These are phyloP conservation scores for Trichoderma cornu-damae DNA, from an alignment of 2,329 filamentous ascomycete species.

Conservation along the genomic window DNA sequence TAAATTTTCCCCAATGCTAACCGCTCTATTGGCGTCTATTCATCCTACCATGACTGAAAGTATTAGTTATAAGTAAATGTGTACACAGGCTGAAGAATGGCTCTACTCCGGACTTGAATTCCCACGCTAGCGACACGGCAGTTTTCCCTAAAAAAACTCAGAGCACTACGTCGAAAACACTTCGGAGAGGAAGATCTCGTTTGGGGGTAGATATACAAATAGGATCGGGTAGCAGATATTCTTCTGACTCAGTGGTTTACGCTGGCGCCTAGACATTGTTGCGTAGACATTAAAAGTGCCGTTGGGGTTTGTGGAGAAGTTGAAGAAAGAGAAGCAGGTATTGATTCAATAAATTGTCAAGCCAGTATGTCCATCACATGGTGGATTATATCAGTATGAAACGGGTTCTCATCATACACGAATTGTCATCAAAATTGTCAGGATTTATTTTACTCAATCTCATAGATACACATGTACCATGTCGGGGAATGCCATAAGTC, in stretches of 20 bases:
- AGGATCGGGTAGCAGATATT: conserved; percentile 61
- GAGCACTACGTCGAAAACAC: conserved; percentile 67
- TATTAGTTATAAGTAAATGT: not conserved
- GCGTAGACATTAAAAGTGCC: conserved; percentile 56
- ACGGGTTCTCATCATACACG: too few relatives aligned
- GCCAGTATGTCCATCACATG: not conserved
- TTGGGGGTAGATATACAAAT: conserved; percentile 67
- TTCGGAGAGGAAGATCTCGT: conserved; percentile 57
- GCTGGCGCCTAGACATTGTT: conserved; percentile 60
- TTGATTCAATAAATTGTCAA: conserved; percentile 28
- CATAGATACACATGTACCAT: not conserved
- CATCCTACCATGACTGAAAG: too few relatives aligned
- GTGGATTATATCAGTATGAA: rapidly evolving
- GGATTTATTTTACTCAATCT: not conserved
- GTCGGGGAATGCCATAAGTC: not conserved
- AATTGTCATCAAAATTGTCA: not conserved
- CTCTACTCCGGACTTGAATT: conserved; percentile 65
- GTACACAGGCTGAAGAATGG: conserved; percentile 60
- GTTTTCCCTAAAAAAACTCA: conserved; percentile 64
- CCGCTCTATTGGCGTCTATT: not conserved
- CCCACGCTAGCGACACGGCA: conserved; percentile 60
- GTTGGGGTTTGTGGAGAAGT: conserved; percentile 47
- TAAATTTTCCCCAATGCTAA: not conserved
- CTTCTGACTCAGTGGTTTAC: conserved; percentile 65
- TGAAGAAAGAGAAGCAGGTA: conserved; percentile 62